Base-by-base conservation (phyloP, 345 rosid genomes). In the Limnanthes douglasii region DNA sequence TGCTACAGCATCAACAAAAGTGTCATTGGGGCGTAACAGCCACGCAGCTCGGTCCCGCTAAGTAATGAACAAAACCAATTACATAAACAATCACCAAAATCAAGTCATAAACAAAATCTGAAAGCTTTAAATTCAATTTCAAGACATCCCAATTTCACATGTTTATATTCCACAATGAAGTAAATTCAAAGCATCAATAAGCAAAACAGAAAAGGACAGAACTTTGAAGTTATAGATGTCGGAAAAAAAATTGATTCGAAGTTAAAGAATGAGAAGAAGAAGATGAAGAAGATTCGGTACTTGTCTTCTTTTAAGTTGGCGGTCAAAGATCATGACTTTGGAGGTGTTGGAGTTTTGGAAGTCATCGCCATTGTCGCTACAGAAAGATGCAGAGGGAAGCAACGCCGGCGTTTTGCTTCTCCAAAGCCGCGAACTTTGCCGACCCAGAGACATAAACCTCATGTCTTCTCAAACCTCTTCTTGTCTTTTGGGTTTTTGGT, bases 11-110 rank as follows among this genome's bases (percentile, higher is more conserved):
- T 84, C 73, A n/a, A 75, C 53, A 45, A 84, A 73, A 9, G 72
- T 49, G 53, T 90, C 86, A 22, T 62, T 50, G 12, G 75, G 54
- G 18, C 66, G 60, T 75, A 53, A 66, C 45, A 77, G 57, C 98
- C 98, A 90, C 6, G 98, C 92, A 21, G 98, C 88, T 59, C 98
- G 72, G 37, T 84, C 98, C 32, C 98, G 95, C 98, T 84, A 68
- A 56, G 34, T 40, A 52, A 45, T 18, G 22, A 46, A 40, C n/a
- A 27, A 34, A 53, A n/a, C 17, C 33, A n/a, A 5, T 4, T 0
- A 21, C 37, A 45, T 0, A 39, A 11, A n/a, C n/a, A n/a, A n/a
- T n/a, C n/a, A n/a, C n/a, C n/a, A n/a, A 32, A 12, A 27, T 15
- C 44, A 15, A 34, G 31, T 21, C 5, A 25, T 15, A 31, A 8